Percentiles rank a stretch among this genome's conserved stretches.
Conservation (phyloP, 2,329 filamentous ascomycete species). For the Ophiocordyceps sinensis region DNA sequence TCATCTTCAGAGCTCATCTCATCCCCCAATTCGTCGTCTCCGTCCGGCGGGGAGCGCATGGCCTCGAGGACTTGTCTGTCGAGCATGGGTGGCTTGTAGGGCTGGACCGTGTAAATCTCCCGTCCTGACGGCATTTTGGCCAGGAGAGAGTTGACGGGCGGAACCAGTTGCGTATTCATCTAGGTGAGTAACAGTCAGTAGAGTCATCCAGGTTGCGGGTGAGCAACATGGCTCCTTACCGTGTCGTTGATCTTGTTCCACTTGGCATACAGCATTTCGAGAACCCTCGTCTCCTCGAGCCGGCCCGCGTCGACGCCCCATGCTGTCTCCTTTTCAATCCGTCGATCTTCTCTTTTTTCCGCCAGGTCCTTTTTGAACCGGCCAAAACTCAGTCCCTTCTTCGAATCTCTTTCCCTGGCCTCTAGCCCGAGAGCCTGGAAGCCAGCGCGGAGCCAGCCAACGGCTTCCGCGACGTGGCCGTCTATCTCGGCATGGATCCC, state of each 20-base stretch:
- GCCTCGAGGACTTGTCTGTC: slow-evolving; percentile 49
- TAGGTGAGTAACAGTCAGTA: slow-evolving; percentile 16
- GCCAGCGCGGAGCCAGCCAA: slow-evolving; percentile 75
- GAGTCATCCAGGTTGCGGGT: background rate
- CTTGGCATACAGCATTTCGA: slow-evolving; percentile 76
- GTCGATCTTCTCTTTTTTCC: slow-evolving; percentile 66
- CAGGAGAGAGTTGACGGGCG: slow-evolving; percentile 55
- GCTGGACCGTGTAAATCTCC: slow-evolving; percentile 63
- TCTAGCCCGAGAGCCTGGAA: slow-evolving; percentile 59
- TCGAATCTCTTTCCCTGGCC: slow-evolving; percentile 23
- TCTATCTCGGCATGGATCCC: slow-evolving; percentile 77
- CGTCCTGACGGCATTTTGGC: slow-evolving; percentile 75
- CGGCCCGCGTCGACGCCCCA: slow-evolving; percentile 80
- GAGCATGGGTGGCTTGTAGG: slow-evolving; percentile 51
- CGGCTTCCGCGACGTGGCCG: slow-evolving; percentile 67
- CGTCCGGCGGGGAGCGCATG: slow-evolving; percentile 31
- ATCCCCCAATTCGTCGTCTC: slow-evolving; percentile 19
- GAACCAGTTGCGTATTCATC: slow-evolving; percentile 70
- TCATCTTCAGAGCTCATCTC: slow-evolving; percentile 25
- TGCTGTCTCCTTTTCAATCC: slow-evolving; percentile 54
- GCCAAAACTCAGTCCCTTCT: slow-evolving; percentile 41
- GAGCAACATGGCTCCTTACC: slow-evolving; percentile 30
- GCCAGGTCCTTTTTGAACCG: slow-evolving; percentile 59
- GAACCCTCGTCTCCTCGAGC: slow-evolving; percentile 68
- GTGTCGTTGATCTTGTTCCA: slow-evolving; percentile 93